Percentiles rank a stretch among this genome's conserved stretches.
Conservation (phyloP, 2,329 filamentous ascomycete species). For the Coniochaeta sp. region DNA sequence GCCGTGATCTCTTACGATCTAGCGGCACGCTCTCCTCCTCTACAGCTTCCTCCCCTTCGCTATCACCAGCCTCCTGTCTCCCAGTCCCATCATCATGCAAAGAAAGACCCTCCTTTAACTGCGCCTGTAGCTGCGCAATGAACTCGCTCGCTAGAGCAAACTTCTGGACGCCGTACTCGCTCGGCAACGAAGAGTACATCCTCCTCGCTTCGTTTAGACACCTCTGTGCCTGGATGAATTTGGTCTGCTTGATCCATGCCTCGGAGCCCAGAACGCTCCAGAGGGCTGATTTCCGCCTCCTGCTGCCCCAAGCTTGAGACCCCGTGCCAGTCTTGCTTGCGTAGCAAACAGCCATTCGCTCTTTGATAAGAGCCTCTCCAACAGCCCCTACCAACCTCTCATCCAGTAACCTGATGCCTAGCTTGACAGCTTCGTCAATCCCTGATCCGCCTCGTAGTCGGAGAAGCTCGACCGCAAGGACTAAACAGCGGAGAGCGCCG, state of each 20-base stretch:
- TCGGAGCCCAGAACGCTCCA: constrained; percentile 83
- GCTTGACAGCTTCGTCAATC: constrained; percentile 79
- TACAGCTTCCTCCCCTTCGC: constrained; percentile 20
- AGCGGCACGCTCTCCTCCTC: constrained; percentile 49
- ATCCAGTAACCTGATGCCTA: constrained; percentile 76
- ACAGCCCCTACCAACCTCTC: constrained; percentile 65
- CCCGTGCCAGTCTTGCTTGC: constrained; percentile 62
- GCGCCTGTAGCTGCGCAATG: constrained; percentile 41
- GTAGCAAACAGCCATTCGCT: constrained; percentile 81
- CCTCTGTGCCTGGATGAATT: constrained; percentile 69
- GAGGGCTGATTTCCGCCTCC: constrained; percentile 77
- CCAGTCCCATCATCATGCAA: constrained; percentile 12
- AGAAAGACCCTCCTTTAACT: constrained; percentile 39
- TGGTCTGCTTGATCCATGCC: constrained; percentile 71
- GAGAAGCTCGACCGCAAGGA: constrained; percentile 72
- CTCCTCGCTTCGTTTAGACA: constrained; percentile 63
- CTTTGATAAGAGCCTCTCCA: constrained; percentile 75
- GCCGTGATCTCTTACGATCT: constrained; percentile 40
- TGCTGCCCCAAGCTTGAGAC: constrained; percentile 58
- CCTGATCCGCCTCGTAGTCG: constrained; percentile 71
- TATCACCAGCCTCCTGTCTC: constrained; percentile 18
- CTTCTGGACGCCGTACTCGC: constrained; percentile 41
- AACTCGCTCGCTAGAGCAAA: constrained; percentile 45
- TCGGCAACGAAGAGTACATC: constrained; percentile 43
- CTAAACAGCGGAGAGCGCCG: constrained; percentile 69